Base-by-base conservation (phyloP, 768 basidiomycete genomes). In the Tricholomella constricta region DNA sequence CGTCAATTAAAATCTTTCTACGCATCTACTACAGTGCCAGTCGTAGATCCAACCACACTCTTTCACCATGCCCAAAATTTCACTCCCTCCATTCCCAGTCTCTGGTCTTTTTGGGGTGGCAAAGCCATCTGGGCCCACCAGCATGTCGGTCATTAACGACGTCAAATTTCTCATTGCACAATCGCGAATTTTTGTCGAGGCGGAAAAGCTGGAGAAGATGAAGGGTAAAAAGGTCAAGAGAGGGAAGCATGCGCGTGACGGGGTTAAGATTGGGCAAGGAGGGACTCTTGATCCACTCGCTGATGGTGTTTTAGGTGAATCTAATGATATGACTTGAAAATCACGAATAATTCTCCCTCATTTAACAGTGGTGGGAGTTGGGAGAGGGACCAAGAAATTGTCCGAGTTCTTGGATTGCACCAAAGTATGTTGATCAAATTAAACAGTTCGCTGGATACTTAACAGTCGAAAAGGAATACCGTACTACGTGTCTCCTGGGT, bases 221-320 rank as follows among this genome's bases (percentile, higher is more conserved):
- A 80, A 82, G 66, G 78, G 68, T 27, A 79, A 73, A 56, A 76
- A 80, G 48, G 55, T 66, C 7, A 69, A 68, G n/a, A 70, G 74
- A 48, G 76, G 74, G 22, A 79, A 78, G 55, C 67, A 71, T 40
- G 68, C 69, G 46, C 75, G 75, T 44, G 78, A 82, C 19, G 63
- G 70, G 2, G 75, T 94, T 48, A 95, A 96, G 71, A 83, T 95
- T 44, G 94, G 94, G 1, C 91, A 94, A 69, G 94, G 94, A 25
- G 94, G 97, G 4, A 99, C 97, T 3, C 75, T 99, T 45, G 97
- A 99, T 74, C 97, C 97, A 14, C 78, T 98, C 31, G 97, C 97
- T 5, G 93, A 97, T 69, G 96, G 96, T 38, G 93, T 97, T 14
- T 74, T 98, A 57, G 92, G 94, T 94, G 78, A 53, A 43, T 15